Percentiles rank a stretch among this genome's conserved stretches.
phyloP scores from a whole-genome alignment of 108 stramenopile species.

The Cyclotella sp. region DNA sequence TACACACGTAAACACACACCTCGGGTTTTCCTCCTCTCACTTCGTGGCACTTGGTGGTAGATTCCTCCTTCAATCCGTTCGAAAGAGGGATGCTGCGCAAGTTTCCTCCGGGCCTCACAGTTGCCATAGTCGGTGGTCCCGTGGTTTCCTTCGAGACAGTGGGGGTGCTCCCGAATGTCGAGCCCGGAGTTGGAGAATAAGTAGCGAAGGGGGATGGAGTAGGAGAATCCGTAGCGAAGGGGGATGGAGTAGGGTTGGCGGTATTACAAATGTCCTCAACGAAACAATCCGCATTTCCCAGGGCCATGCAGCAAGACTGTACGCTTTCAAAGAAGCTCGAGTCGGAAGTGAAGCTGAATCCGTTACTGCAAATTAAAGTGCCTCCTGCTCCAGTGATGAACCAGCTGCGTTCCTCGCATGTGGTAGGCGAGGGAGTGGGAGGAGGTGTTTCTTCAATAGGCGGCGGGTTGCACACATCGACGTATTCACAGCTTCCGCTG shows the following conservation, averaged over 20 bases:
- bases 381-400: background rate
- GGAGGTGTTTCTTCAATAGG: background rate
- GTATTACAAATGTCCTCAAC: constrained; percentile 11
- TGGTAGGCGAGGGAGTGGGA: constrained; percentile 19
- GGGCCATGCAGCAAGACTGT: constrained; percentile 1
- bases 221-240: constrained; percentile 4
- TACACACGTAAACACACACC: constrained; percentile 15
- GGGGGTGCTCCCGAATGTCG: constrained; percentile 28
- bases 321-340: background rate
- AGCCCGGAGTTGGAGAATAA: constrained; percentile 5
- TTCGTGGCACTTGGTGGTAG: background rate
- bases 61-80: background rate
- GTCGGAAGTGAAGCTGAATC: background rate
- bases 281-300: background rate
- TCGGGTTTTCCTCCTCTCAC: background rate
- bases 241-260: background rate
- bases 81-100: background rate
- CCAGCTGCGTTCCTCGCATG: constrained; percentile 9
- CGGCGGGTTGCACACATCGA: background rate
- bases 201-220: constrained; percentile 1
- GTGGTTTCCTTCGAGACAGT: constrained; percentile 37
- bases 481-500: background rate
- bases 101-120: background rate
- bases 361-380: constrained; percentile 18
- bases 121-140: constrained; percentile 21